Evolutionary conservation across 2,329 filamentous ascomycete species (phyloP), one percentile per base, ranked within the genome.

Genomic region (Ascochyta koolunga): DNA sequence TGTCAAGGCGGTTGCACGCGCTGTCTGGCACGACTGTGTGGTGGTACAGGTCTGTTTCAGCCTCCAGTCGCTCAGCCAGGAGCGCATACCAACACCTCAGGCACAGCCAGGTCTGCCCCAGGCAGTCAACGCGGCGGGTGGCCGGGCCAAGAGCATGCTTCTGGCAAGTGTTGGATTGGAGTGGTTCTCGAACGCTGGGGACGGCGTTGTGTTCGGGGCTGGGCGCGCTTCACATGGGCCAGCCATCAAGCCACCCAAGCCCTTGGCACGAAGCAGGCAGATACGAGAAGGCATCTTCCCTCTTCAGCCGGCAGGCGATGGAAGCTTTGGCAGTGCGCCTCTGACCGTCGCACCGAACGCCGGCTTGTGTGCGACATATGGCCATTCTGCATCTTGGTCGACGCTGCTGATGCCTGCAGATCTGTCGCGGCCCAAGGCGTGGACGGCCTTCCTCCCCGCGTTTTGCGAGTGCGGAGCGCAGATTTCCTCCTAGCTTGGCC

Each of bases 171-270:
- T 50, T 59, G 63, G 46, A 10, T n/a, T 31, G 24, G 22, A 31
- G 43, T 29, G 35, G 66, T 70, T 73, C 68, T 59, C 68, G 70
- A 74, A 73, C 62, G 58, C 41, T 62, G 57, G 67, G 61, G 58
- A 61, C 56, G 61, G 64, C 61, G 60, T 62, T 50, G 54, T 61
- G 50, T 53, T 49, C 48, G 54, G 50, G 46, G 35, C 69, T 72
- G 59, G 69, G 69, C 69, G 53, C 54, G 11, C 49, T 59, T 56
- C 56, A 50, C 29, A 50, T n/a, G 35, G 52, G 38, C 66, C 68
- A 69, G 58, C 62, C 58, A 56, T 62, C 64, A 58, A 63, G 71
- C 70, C 71, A 69, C 61, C 69, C 69, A 73, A 74, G 71, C 40
- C 69, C 70, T 74, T 73, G 71, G 70, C 70, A 68, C 47, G 42